phyloP scores from a whole-genome alignment of 2,329 filamentous ascomycete species.

The Botryotinia calthae region DNA sequence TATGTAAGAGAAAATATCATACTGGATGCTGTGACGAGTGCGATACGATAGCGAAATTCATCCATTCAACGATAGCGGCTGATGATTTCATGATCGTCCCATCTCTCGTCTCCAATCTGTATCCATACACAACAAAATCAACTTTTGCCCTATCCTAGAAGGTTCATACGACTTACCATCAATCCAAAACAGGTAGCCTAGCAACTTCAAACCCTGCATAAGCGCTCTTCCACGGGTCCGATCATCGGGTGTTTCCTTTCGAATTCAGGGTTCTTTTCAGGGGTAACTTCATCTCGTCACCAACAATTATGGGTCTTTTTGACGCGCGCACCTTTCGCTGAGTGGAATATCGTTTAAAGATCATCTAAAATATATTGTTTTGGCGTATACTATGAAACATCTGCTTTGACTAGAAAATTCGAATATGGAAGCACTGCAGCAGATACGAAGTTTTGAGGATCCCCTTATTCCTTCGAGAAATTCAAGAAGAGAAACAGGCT shows the following conservation, averaged over 20 bases:
- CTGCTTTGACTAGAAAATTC: not conserved
- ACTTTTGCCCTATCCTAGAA: not conserved
- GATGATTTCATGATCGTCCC: not conserved
- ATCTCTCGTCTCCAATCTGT: not conserved
- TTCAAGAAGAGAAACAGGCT: not conserved
- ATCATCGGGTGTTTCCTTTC: not conserved
- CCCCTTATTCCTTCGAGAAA: not conserved
- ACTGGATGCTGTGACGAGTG: not conserved
- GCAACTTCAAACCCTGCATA: not conserved
- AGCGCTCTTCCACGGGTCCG: not conserved
- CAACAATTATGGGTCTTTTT: conserved; percentile 8
- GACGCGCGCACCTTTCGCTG: conserved; percentile 3
- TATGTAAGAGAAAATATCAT: not conserved
- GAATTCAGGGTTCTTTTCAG: not conserved
- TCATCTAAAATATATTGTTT: not conserved
- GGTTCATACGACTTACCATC: not conserved
- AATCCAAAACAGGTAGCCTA: not conserved
- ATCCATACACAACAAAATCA: not conserved
- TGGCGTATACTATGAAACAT: not conserved
- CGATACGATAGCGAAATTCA: not conserved
- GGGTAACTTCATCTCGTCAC: conserved; percentile 1
- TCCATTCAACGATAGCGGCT: not conserved
- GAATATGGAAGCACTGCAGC: not conserved
- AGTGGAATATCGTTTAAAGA: not conserved
- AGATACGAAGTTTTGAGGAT: conserved; percentile 4